Percentiles rank a stretch among this genome's conserved stretches.
Conservation (phyloP, 2,329 filamentous ascomycete species). For the Paraphaeosphaeria minitans region DNA sequence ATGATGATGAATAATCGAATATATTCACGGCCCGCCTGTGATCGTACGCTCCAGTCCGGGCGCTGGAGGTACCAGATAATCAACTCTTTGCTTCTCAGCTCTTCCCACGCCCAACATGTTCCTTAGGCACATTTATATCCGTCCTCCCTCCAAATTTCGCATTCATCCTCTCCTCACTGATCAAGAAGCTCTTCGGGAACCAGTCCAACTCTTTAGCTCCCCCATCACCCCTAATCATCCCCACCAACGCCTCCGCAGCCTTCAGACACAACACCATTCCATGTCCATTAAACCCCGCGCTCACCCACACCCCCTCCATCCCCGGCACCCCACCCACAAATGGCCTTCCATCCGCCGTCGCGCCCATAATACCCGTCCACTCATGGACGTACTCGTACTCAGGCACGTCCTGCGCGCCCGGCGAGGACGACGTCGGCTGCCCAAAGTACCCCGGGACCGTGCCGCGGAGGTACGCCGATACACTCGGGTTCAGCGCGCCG, state of each 20-base stretch:
- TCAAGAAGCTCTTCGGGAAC: constrained; percentile 60
- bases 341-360: constrained; percentile 57
- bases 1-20: not conserved
- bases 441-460: constrained; percentile 60
- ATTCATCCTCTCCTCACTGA: constrained; percentile 54
- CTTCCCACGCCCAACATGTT: not conserved
- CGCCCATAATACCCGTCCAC: constrained; percentile 60
- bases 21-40: not conserved
- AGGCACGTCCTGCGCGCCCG: constrained; percentile 35
- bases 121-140: constrained; percentile 25
- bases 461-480: constrained; percentile 55
- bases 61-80: not conserved
- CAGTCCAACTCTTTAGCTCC: constrained; percentile 49
- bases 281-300: constrained; percentile 68
- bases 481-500: constrained; percentile 54
- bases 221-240: constrained; percentile 54
- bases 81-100: not conserved
- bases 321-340: constrained; percentile 53
- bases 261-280: constrained; percentile 68
- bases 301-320: constrained; percentile 57
- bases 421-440: constrained; percentile 21
- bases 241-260: constrained; percentile 61
- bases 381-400: constrained; percentile 39
- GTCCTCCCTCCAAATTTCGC: constrained; percentile 32
- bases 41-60: not conserved